A percentile compares a stretch with the other conserved stretches of the same genome.
Conservation (phyloP, 371 early-diverging fungal species). For the Syncephalastrum racemosum region DNA sequence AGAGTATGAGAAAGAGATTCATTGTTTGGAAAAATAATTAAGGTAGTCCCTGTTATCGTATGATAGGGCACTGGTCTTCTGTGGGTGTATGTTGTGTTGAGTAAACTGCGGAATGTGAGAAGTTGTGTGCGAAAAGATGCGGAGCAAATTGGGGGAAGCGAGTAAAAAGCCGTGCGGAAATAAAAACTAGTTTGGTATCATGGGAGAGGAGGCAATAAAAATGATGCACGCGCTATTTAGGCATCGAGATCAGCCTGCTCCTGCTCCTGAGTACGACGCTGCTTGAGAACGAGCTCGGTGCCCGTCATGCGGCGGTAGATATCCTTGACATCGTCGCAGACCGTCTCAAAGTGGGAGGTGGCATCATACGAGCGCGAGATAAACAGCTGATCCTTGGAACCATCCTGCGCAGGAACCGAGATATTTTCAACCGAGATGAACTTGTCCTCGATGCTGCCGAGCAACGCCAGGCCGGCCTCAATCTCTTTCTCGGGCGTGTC, state of each 20-base stretch:
- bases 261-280: slow-evolving; percentile 54
- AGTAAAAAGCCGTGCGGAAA: neutral
- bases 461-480: slow-evolving; percentile 80
- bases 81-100: too few species aligned
- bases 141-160: too few species aligned
- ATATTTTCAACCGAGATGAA: slow-evolving; percentile 84
- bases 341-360: slow-evolving; percentile 98
- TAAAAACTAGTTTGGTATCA: too few species aligned
- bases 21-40: too few species aligned
- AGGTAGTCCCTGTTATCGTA: too few species aligned
- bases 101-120: too few species aligned
- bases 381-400: slow-evolving; percentile 82
- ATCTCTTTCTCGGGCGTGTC: slow-evolving; percentile 88
- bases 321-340: slow-evolving; percentile 94
- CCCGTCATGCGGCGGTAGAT: slow-evolving; percentile 93
- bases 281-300: slow-evolving; percentile 77
- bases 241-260: slow-evolving; percentile 14
- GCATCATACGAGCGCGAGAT: slow-evolving; percentile 97
- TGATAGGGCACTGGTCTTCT: too few species aligned
- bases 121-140: too few species aligned
- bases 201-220: neutral
- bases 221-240: neutral
- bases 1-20: too few species aligned
- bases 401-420: slow-evolving; percentile 84
- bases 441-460: slow-evolving; percentile 92